Percentiles rank a stretch among this genome's conserved stretches.
These are phyloP conservation scores for Pichia pseudocactophila DNA, from an alignment of 805 yeast species.

Conservation along the genomic window DNA sequence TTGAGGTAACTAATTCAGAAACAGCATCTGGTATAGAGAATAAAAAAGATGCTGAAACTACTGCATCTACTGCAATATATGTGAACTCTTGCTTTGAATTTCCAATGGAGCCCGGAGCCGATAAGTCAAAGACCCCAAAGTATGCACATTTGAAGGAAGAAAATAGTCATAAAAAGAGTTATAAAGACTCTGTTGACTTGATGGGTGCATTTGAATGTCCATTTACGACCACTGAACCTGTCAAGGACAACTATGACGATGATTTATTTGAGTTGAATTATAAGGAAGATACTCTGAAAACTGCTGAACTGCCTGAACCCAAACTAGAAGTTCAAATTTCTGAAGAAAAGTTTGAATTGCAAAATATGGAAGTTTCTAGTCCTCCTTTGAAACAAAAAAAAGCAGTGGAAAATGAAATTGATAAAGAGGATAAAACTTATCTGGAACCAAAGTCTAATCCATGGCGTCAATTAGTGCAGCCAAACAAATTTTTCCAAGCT, in stretches of 20 bases:
- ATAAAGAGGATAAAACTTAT: too few species aligned
- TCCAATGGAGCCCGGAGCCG: conserved; percentile 15
- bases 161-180: conserved; percentile 4
- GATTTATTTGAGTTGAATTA: conserved; percentile 11
- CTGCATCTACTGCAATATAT: conserved; percentile 17
- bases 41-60: neutral
- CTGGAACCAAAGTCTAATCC: neutral
- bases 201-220: conserved; percentile 4
- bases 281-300: neutral
- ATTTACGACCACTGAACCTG: too few species aligned
- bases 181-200: conserved; percentile 13
- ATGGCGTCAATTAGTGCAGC: neutral
- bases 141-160: conserved; percentile 5
- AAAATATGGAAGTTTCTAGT: neutral
- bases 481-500: neutral
- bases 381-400: too few species aligned
- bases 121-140: conserved; percentile 1
- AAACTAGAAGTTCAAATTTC: neutral
- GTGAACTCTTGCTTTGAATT: conserved; percentile 28
- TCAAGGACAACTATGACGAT: conserved; percentile 1
- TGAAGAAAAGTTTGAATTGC: neutral
- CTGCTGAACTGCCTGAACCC: neutral
- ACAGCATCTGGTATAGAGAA: neutral
- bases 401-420: too few species aligned
- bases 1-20: neutral